Evolutionary conservation across 495 filamentous ascomycete genomes (phyloP).

Genomic region (Penicillium samsonianum): DNA sequence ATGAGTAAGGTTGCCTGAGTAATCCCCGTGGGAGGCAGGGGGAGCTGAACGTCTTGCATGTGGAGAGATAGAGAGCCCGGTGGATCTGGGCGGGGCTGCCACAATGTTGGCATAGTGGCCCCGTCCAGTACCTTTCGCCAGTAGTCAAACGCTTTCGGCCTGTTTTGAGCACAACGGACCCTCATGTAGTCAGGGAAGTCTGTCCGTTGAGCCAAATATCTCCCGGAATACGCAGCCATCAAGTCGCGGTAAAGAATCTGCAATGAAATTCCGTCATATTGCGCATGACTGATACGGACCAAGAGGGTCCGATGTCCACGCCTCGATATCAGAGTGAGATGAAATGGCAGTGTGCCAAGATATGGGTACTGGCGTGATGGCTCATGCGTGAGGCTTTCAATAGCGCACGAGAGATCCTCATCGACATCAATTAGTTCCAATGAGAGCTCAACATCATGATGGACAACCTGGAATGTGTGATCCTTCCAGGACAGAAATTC

Average conservation of each 20-base stretch:
- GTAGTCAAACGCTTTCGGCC: background rate
- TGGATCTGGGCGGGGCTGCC: background rate
- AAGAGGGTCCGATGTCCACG: background rate
- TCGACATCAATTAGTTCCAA: background rate
- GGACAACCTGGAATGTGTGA: background rate
- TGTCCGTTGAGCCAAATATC: background rate
- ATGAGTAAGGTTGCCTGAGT: background rate
- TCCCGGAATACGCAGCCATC: background rate
- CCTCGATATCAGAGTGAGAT: background rate
- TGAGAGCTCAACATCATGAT: background rate
- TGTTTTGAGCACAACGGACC: background rate
- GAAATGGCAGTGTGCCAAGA: background rate
- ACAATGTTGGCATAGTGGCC: constrained; percentile 1
- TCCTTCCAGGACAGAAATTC: background rate
- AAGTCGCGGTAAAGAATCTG: background rate
- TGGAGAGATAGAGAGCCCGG: background rate
- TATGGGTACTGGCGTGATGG: background rate
- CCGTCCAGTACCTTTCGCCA: background rate
- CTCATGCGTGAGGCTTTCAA: background rate
- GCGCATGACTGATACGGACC: background rate
- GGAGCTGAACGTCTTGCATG: constrained; percentile 1
- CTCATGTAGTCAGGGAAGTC: constrained; percentile 1
- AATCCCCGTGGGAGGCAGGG: background rate
- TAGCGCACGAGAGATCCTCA: background rate
- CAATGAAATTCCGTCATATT: constrained; percentile 1